Evolutionary conservation across 352 stramenopile genomes (phyloP), one percentile per base, ranked within the genome.

Genomic region (Globisporangium cystogenes): DNA sequence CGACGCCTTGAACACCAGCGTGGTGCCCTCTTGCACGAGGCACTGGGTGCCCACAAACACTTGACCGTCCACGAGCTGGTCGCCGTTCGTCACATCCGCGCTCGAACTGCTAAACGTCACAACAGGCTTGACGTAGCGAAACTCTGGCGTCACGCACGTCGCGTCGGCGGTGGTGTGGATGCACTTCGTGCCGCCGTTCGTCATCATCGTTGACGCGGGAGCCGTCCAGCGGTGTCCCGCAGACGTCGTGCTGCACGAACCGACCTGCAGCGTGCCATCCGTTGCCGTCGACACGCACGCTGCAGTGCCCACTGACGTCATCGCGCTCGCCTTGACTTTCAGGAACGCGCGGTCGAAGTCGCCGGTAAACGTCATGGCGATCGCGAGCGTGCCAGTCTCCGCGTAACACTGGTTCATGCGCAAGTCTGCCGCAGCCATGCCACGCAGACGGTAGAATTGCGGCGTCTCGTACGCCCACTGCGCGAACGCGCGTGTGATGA

Each of bases 351-450:
- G 57, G 42, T 71, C 59, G 27, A 71, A 54, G 42, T 47, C 43
- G n/a, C 60, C 59, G 18, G 53, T 60, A 44, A 71, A 71, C 16
- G 47, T 57, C 55, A 71, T 61, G 16, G 39, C 29, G 16, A 15
- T 33, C 6, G 55, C 39, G 11, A 67, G 53, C 42, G 51, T 61
- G 31, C 65, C 65, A 0, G 61, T 67, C 51, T 73, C 65, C 1
- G 65, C 56, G 43, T 67, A 70, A 51, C 65, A 73, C 57, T 70
- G 60, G 51, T 73, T 60, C 20, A 55, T 52, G n/a, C 60, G 55
- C 23, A 43, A 63, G 51, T 73, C 61, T 4, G 65, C 58, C 2
- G 49, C 51, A 11, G 49, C 65, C 57, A 73, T 67, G 43, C 65
- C 65, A 8, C 57, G 60, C 20, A 73, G 40, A 20, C 54, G 65